These are phyloP conservation scores for Euptelea pleiosperma DNA, from an alignment of 164 flowering plant genomes.

Conservation along the genomic window DNA sequence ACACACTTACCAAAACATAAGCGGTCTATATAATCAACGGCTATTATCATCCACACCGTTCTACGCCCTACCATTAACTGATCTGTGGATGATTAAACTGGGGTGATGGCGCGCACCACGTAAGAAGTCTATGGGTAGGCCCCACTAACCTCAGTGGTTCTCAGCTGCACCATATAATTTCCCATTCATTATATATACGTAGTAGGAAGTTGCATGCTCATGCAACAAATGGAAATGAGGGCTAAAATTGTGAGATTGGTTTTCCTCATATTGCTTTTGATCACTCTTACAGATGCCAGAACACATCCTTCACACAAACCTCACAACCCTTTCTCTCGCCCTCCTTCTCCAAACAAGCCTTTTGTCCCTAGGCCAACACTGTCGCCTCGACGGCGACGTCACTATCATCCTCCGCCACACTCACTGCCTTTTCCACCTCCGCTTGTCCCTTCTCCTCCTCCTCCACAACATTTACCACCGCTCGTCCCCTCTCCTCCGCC, in stretches of 20 bases:
- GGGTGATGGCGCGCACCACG: too few relatives aligned
- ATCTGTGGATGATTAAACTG: too few relatives aligned
- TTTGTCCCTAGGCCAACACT: slow-evolving; percentile 24
- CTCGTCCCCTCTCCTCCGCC: slow-evolving; percentile 10
- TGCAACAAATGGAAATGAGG: not conserved
- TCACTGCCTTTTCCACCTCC: slow-evolving; percentile 3
- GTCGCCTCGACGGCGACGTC: slow-evolving; percentile 1
- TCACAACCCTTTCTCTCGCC: slow-evolving; percentile 40
- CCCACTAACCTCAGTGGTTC: too few relatives aligned
- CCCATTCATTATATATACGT: too few relatives aligned
- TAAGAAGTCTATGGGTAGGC: too few relatives aligned
- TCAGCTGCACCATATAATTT: too few relatives aligned
- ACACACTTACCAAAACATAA: not conserved
- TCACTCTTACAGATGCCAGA: slow-evolving; percentile 19
- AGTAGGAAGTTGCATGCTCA: not conserved
- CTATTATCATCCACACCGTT: too few relatives aligned
- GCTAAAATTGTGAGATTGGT: slow-evolving; percentile 5
- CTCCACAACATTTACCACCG: slow-evolving; percentile 7
- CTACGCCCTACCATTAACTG: too few relatives aligned
- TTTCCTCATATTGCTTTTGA: slow-evolving; percentile 21
- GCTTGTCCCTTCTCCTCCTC: slow-evolving; percentile 12
- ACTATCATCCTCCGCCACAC: slow-evolving; percentile 10
- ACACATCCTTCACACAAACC: not conserved
- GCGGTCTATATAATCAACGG: not conserved
- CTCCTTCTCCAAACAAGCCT: slow-evolving; percentile 45